Conservation (phyloP, 805 yeast genomes). For the Candida insectalens region DNA sequence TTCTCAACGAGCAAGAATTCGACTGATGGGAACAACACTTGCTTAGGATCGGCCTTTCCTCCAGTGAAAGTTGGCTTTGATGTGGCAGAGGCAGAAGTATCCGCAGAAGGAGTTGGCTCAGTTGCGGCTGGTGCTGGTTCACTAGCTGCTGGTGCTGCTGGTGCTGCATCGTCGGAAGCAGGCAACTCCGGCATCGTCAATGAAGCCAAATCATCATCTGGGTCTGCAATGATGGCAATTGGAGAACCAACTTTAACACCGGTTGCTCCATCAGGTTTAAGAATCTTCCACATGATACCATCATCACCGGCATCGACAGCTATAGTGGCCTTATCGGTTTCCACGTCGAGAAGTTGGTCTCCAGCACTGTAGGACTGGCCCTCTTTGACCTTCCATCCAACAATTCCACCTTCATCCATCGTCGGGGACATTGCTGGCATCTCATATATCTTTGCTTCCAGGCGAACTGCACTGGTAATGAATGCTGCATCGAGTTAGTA, state of each 20-base stretch:
- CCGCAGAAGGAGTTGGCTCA: slow-evolving; percentile 10
- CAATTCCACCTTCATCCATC: slow-evolving; percentile 92
- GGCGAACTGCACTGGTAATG: background rate
- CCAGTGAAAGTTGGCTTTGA: slow-evolving; percentile 17
- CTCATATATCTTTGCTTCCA: slow-evolving; percentile 43
- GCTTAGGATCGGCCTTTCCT: slow-evolving; percentile 49
- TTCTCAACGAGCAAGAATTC: slow-evolving; percentile 50
- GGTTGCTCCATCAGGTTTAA: slow-evolving; percentile 61
- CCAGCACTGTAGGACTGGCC: slow-evolving; percentile 73
- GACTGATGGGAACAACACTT: slow-evolving; percentile 74
- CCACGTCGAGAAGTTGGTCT: slow-evolving; percentile 74
- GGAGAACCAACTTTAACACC: slow-evolving; percentile 81
- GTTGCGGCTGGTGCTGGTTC: slow-evolving; percentile 15
- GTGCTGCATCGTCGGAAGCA: slow-evolving; percentile 9
- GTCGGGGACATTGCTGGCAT: slow-evolving; percentile 99
- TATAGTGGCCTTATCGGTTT: slow-evolving; percentile 76
- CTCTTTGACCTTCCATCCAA: slow-evolving; percentile 77
- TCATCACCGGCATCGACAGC: slow-evolving; percentile 89
- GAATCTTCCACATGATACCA: slow-evolving; percentile 75
- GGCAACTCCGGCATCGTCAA: slow-evolving; percentile 48
- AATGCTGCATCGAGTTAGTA: no score
- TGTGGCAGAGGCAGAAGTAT: slow-evolving; percentile 13
- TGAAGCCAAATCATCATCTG: slow-evolving; percentile 66
- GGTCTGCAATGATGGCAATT: slow-evolving; percentile 84
- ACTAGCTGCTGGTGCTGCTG: slow-evolving; percentile 10